phyloP scores from a whole-genome alignment of 2,329 filamentous ascomycete species.

The Acrodontium crateriforme region DNA sequence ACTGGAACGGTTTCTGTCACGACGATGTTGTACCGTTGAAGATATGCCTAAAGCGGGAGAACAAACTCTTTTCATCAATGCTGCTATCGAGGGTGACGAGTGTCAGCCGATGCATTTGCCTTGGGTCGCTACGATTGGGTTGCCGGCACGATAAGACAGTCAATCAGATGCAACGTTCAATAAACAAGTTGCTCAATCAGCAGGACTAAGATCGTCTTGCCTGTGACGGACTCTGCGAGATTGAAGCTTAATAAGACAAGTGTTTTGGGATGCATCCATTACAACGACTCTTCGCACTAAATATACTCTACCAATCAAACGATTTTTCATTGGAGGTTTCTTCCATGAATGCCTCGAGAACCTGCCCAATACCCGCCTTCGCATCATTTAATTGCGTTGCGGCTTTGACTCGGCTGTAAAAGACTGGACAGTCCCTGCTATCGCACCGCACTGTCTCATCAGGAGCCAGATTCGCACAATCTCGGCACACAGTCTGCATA shows the following conservation, averaged over 20 bases:
- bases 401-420: slow-evolving; percentile 63
- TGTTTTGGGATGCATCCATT: no score
- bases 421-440: slow-evolving; percentile 84
- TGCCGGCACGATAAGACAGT: no score
- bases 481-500: slow-evolving; percentile 60
- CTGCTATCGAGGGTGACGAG: slow-evolving; percentile 35
- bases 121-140: slow-evolving; percentile 40
- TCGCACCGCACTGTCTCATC: slow-evolving; percentile 74
- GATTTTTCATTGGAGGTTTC: no score
- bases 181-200: no score
- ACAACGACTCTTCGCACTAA: no score
- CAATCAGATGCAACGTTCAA: no score
- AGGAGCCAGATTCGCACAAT: slow-evolving; percentile 60
- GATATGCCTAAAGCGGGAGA: slow-evolving; percentile 20
- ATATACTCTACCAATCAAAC: no score
- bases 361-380: slow-evolving; percentile 25
- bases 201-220: no score
- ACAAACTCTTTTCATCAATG: slow-evolving; percentile 49
- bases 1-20: slow-evolving; percentile 11
- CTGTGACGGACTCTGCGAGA: no score
- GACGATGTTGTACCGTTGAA: slow-evolving; percentile 13
- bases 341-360: slow-evolving; percentile 31
- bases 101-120: slow-evolving; percentile 34
- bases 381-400: slow-evolving; percentile 30
- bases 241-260: no score